Conservation (phyloP, 1,139 yeast genomes). For the Protomyces gravidus region DNA sequence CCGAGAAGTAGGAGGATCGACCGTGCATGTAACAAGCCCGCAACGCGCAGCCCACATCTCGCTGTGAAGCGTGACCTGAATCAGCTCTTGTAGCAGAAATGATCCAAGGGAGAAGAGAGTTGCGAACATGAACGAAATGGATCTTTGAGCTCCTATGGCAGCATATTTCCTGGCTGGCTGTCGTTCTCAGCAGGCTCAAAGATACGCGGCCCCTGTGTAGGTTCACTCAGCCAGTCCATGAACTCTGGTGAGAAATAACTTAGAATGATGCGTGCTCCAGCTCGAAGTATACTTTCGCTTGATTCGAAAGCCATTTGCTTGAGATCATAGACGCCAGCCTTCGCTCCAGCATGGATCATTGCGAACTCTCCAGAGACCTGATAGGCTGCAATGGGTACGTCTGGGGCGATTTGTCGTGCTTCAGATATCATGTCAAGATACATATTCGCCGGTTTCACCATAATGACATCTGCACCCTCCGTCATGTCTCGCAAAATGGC, state of each 20-base stretch:
- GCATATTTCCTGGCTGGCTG: slow-evolving; percentile 12
- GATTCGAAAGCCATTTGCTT: slow-evolving; percentile 87
- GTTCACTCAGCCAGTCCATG: slow-evolving; percentile 68
- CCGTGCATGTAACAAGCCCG: too few relatives aligned
- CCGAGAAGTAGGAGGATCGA: too few relatives aligned
- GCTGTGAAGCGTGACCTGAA: too few relatives aligned
- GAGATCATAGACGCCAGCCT: slow-evolving; percentile 85
- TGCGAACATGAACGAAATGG: too few relatives aligned
- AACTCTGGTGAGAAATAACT: slow-evolving; percentile 95
- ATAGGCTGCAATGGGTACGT: slow-evolving; percentile 88
- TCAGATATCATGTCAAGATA: slow-evolving; percentile 86
- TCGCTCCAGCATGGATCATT: slow-evolving; percentile 98
- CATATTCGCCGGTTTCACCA: slow-evolving; percentile 95
- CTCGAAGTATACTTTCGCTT: slow-evolving; percentile 86
- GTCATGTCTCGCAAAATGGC: slow-evolving; percentile 78
- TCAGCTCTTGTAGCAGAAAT: too few relatives aligned
- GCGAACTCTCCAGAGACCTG: slow-evolving; percentile 98
- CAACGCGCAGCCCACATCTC: too few relatives aligned
- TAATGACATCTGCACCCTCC: slow-evolving; percentile 95
- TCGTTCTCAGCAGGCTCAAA: slow-evolving; percentile 23
- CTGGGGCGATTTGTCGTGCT: slow-evolving; percentile 74
- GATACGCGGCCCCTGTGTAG: slow-evolving; percentile 2
- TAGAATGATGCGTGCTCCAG: slow-evolving; percentile 90
- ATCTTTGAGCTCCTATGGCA: too few relatives aligned
- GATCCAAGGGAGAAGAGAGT: too few relatives aligned